Evolutionary conservation across 495 filamentous ascomycete species (phyloP).

Genomic region (Usnea hakonensis): DNA sequence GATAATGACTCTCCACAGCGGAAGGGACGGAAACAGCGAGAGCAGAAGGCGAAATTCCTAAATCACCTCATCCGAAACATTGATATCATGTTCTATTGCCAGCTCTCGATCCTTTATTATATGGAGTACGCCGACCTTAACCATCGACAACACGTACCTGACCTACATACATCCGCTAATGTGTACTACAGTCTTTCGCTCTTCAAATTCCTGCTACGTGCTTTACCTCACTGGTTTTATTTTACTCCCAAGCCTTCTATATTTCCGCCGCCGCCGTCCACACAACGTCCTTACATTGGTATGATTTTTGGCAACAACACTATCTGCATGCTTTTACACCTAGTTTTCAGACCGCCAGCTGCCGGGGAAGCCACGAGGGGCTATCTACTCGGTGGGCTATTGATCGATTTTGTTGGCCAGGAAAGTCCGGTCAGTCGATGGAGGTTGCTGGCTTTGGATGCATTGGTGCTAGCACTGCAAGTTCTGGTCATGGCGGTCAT

Average conservation of each 20-base stretch:
- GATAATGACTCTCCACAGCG: neutral
- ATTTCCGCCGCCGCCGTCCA: conserved; percentile 58
- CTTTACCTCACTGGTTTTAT: conserved; percentile 63
- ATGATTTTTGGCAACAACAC: conserved; percentile 64
- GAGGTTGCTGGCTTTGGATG: conserved; percentile 56
- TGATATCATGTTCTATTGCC: conserved; percentile 72
- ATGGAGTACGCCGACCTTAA: conserved; percentile 62
- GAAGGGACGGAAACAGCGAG: conserved; percentile 3
- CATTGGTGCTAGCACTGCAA: conserved; percentile 58
- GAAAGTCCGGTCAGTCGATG: conserved; percentile 61
- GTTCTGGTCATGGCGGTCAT: conserved; percentile 67
- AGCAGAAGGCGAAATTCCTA: conserved; percentile 52
- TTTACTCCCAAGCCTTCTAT: conserved; percentile 71
- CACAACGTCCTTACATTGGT: conserved; percentile 57
- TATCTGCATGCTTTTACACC: conserved; percentile 65
- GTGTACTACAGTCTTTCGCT: conserved; percentile 60
- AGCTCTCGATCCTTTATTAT: conserved; percentile 78
- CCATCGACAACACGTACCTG: neutral
- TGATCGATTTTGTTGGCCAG: conserved; percentile 86
- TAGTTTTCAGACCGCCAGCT: conserved; percentile 51
- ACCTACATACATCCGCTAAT: conserved; percentile 2
- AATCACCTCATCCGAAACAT: conserved; percentile 62
- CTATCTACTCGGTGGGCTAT: conserved; percentile 76
- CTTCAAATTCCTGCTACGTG: conserved; percentile 60
- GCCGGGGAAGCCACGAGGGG: conserved; percentile 70